Evolutionary conservation across 371 early-diverging fungal species (phyloP), one percentile per base, ranked within the genome.

Genomic region (Mortierella polycephala): DNA sequence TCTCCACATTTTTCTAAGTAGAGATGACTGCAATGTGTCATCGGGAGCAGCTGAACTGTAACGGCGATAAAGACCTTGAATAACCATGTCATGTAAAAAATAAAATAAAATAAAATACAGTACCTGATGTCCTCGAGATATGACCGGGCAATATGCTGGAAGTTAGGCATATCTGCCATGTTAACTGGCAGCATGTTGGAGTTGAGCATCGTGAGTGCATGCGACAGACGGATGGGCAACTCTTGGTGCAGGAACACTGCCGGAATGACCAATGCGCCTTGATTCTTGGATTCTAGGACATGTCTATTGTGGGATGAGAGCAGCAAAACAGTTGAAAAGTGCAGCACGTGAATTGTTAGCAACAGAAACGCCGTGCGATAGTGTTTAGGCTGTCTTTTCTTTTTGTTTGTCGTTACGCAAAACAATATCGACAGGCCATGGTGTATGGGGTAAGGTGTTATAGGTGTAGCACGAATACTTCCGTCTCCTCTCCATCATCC

Each of bases 211-310:
- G 85, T 84, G 23, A 91, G 76, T 10, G 89, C 85, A 65, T 93
- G 92, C 16, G 89, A 87, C 37, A 89, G 86, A 50, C 93, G 85
- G 42, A 92, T 83, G 13, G 93, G 92, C 58, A 93, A 65, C 71
- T 93, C 93, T 59, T 84, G 85, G 60, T 89, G 86, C 62, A 93
- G 74, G 63, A 93, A 93, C 20, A 84, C 76, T 10, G 92, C 84
- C 8, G 90, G 68, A 14, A 81, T 86, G 39, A 83, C 84, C 53
- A 76, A 53, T 52, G 86, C 83, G 12, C 66, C 60, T 47, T 76
- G 72, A 40, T 74, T 69, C 56, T 84, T 75, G n/a, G 74, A 75
- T 49, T 81, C 69, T 16, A 73, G 54, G 71, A 75, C 69, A 63
- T 69, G 79, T 64, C 76, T 76, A 67, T 39, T 9, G 10, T 20